Base-by-base conservation (phyloP, 345 rosid genomes). In the Sisymbrium altissimum region DNA sequence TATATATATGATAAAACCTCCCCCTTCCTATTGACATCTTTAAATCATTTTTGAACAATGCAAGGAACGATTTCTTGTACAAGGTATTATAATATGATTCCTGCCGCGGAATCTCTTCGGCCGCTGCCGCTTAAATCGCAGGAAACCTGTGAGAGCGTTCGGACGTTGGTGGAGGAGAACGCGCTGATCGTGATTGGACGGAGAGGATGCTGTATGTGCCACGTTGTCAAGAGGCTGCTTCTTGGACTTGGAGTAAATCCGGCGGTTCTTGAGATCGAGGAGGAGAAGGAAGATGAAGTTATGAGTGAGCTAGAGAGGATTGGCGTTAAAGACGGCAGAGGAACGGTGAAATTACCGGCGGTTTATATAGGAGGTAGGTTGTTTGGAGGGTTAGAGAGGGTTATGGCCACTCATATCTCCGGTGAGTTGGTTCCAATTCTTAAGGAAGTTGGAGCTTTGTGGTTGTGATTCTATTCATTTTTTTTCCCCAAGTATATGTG, bases 381-480 rank as follows among this genome's bases (percentile, higher is more conserved):
- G 83, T 85, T 93, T 39, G 98, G 98, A 45, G 97, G 97, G 39
- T 71, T 93, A 46, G 98, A 93, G 56, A 88, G 80, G 67, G 86
- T 93, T 59, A 88, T 93, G 87, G 78, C 97, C 3, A 78, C 88
- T 67, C 98, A 90, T 83, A 89, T 90, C 57, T 80, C 93, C 0
- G 97, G 97, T 64, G 97, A 89, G 45, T 71, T 93, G 71, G 92
- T 90, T 71, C 94, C 98, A n/a, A 80, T 87, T 60, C 72, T 93
- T 73, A 93, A 89, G 66, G 84, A 84, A 5, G 97, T 86, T 3
- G 88, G 92, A 15, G 97, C 97, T 73, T 72, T 93, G 48, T 93
- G 97, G 98, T 79, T 93, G 72, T 93, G 76, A 87, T 44, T 53
- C 12, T 61, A 17, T n/a, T 58, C 12, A 40, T 0, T 35, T 9